Conservation (phyloP, 331 rosid genomes). For the Cucumis variabilis region DNA sequence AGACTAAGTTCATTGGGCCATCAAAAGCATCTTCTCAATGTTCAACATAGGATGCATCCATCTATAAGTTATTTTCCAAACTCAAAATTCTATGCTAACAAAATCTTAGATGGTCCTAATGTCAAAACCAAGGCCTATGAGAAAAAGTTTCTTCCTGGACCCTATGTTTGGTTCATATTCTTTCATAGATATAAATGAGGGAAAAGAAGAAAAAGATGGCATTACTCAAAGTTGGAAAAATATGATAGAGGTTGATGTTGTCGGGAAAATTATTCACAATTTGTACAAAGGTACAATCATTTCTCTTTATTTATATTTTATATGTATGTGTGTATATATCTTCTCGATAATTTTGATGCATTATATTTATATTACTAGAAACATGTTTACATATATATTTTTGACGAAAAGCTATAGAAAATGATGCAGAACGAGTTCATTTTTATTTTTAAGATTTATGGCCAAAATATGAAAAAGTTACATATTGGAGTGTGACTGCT, state of each 20-base stretch:
- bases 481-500: too few species aligned
- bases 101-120: conserved; percentile 57
- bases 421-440: too few species aligned
- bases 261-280: conserved; percentile 45
- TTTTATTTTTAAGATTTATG: too few species aligned
- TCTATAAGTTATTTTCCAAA: conserved; percentile 26
- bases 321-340: background rate
- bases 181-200: conserved; percentile 57
- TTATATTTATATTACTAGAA: too few species aligned
- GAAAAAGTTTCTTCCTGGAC: conserved; percentile 49
- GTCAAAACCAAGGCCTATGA: conserved; percentile 46
- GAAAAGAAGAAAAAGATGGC: conserved; percentile 64
- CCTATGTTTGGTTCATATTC: conserved; percentile 74
- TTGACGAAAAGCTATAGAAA: too few species aligned
- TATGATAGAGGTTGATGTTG: conserved; percentile 68
- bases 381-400: too few species aligned
- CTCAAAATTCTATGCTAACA: conserved; percentile 51
- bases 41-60: conserved; percentile 77
- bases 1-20: conserved; percentile 55
- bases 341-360: too few species aligned
- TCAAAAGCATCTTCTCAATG: conserved; percentile 56
- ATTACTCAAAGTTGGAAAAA: conserved; percentile 61
- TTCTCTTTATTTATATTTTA: background rate
- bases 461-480: too few species aligned
- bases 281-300: conserved; percentile 51